These are phyloP conservation scores for Alternaria sp. DNA, from an alignment of 2,329 filamentous ascomycete genomes.

Conservation along the genomic window DNA sequence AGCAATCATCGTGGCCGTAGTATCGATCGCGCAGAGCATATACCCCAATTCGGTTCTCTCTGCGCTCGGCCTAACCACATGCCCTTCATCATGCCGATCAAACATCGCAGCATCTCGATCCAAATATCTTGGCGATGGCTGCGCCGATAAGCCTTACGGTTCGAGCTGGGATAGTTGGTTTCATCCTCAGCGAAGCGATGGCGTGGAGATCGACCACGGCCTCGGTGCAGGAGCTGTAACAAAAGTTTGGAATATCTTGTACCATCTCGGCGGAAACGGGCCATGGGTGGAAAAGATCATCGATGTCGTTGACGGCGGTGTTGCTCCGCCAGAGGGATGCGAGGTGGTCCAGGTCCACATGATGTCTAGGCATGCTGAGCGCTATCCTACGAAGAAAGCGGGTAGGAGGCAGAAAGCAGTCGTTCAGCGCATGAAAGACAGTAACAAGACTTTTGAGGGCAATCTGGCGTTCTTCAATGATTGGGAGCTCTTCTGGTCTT, in stretches of 20 bases:
- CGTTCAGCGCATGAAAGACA: constrained; percentile 54
- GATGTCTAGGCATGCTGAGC: constrained; percentile 64
- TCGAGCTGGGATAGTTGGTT: constrained; percentile 45
- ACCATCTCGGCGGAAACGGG: constrained; percentile 62
- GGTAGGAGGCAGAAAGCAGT: constrained; percentile 58
- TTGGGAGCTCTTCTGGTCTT: constrained; percentile 61
- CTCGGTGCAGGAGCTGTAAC: constrained; percentile 36
- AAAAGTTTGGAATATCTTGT: constrained; percentile 57
- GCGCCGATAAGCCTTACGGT: constrained; percentile 38
- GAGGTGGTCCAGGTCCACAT: constrained; percentile 64
- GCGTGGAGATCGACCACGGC: constrained; percentile 5
- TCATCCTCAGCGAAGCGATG: constrained; percentile 35
- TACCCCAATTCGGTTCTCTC: not conserved
- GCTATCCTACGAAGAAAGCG: constrained; percentile 61
- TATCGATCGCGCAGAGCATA: not conserved
- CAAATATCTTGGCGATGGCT: constrained; percentile 33
- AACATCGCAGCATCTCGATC: constrained; percentile 8
- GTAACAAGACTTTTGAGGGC: constrained; percentile 53
- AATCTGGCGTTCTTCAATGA: constrained; percentile 60
- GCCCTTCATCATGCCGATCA: constrained; percentile 1
- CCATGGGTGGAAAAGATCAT: constrained; percentile 61
- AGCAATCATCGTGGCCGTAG: constrained; percentile 6
- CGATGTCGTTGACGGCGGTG: constrained; percentile 49
- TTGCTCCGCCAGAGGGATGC: constrained; percentile 57
- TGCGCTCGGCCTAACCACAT: not conserved